Evolutionary conservation across 2,329 filamentous ascomycete genomes (phyloP), one percentile per base, ranked within the genome.

Genomic region (Arthrobotrys megalospora): DNA sequence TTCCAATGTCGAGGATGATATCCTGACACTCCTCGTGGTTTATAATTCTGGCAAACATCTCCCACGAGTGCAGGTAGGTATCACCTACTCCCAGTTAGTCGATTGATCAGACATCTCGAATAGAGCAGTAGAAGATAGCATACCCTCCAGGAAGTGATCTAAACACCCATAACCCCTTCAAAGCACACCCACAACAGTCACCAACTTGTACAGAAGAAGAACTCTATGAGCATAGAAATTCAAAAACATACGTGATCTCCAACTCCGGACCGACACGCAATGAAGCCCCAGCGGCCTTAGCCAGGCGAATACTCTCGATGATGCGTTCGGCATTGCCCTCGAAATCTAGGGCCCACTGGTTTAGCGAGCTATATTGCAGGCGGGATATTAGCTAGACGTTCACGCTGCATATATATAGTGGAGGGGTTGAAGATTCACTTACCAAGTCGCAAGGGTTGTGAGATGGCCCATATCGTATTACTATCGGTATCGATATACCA

Each of bases 151-250:
- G 79, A 89, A 91, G 81, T 92, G 90, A 82, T 93, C 91, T 6
- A 92, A 87, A 81, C 90, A 89, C 68, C 87, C 89, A 86, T 91
- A 92, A 53, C 89, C 90, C n/a, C 86, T 86, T 62, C 88, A 86
- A 60, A 34, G 6, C 80, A 88, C 86, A 60, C 11, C 32, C 10
- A 5, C 88, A 84, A 38, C 63, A 47, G 63, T 55, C 41, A 76
- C 53, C 82, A 85, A 65, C 66, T 41, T 71, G 58, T 34, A 47
- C 58, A 50, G 6, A 12, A 21, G 14, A 3, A 50, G 6, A 50
- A 50, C 58, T 43, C 24, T 45, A 38, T 11, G 24, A 53, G 36
- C 34, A 34, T 45, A n/a, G 43, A 53, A 32, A 28, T 14, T 6
- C 5, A 21, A 81, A 80, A 38, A 84, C 75, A 78, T 83, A 83